Conservation (phyloP, 164 flowering plant species). For the Macadamia tetraphylla region DNA sequence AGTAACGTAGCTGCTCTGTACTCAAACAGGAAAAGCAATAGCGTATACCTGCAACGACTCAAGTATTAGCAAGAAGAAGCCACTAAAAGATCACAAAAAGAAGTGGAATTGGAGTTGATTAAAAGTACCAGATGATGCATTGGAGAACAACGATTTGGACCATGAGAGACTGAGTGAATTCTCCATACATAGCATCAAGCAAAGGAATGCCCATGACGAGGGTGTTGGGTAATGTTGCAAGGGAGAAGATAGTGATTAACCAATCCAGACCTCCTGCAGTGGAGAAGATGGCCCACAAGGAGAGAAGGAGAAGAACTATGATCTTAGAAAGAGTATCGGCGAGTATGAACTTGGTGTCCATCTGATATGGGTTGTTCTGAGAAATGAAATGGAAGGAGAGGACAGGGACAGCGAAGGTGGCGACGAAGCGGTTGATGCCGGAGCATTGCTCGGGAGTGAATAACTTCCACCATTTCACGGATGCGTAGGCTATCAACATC, state of each 20-base stretch:
- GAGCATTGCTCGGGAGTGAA: slow-evolving; percentile 54
- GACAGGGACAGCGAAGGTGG: slow-evolving; percentile 54
- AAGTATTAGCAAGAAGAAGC: too few relatives aligned
- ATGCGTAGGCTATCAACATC: slow-evolving; percentile 44
- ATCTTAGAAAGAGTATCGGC: slow-evolving; percentile 48
- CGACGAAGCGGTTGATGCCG: slow-evolving; percentile 56
- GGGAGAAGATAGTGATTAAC: slow-evolving; percentile 50
- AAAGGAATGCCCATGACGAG: slow-evolving; percentile 63
- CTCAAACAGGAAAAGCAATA: slow-evolving; percentile 47
- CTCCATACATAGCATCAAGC: slow-evolving; percentile 54
- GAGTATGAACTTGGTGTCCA: slow-evolving; percentile 46
- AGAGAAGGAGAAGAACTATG: slow-evolving; percentile 31
- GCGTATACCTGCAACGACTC: slow-evolving; percentile 38
- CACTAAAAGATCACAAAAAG: neutral
- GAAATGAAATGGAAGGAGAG: slow-evolving; percentile 58
- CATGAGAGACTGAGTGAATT: slow-evolving; percentile 46
- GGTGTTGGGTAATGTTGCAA: slow-evolving; percentile 51
- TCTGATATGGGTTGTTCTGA: slow-evolving; percentile 49
- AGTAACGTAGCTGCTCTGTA: slow-evolving; percentile 44
- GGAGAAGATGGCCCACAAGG: slow-evolving; percentile 27
- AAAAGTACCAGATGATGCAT: slow-evolving; percentile 47
- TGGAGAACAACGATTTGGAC: slow-evolving; percentile 62
- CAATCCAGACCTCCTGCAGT: slow-evolving; percentile 32
- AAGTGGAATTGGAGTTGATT: neutral
- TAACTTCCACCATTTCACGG: slow-evolving; percentile 56